These are phyloP conservation scores for Panicum hallii DNA, from an alignment of 202 grass and related monocot genomes.

Conservation along the genomic window DNA sequence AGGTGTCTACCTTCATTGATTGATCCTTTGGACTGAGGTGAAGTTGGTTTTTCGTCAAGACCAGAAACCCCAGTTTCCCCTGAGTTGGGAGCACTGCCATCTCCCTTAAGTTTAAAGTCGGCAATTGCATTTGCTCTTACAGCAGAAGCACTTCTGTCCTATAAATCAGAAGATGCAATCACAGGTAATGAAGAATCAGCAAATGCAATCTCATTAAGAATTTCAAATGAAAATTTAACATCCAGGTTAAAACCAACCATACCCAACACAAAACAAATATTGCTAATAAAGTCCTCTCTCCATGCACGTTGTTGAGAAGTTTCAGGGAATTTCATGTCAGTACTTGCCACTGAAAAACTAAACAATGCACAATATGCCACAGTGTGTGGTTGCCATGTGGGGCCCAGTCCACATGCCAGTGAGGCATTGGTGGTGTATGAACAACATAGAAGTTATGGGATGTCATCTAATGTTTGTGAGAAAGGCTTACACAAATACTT, in stretches of 20 bases:
- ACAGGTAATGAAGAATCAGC: slow-evolving; percentile 32
- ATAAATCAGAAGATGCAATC: slow-evolving; percentile 45
- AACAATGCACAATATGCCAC: not conserved
- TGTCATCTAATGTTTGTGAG: not conserved
- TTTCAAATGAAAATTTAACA: slow-evolving; percentile 24
- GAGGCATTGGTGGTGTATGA: not conserved
- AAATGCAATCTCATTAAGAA: slow-evolving; percentile 9
- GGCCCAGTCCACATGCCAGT: not conserved
- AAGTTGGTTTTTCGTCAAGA: slow-evolving; percentile 57
- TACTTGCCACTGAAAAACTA: not conserved
- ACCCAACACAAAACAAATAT: slow-evolving; percentile 11
- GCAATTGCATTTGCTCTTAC: slow-evolving; percentile 62
- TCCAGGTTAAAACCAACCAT: slow-evolving; percentile 21
- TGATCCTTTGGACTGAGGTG: slow-evolving; percentile 28
- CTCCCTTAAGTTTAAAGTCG: slow-evolving; percentile 52
- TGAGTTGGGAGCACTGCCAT: slow-evolving; percentile 37
- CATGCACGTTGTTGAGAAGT: not conserved
- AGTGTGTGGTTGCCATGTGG: not conserved
- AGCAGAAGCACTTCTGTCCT: slow-evolving; percentile 59
- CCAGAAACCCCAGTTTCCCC: slow-evolving; percentile 54
- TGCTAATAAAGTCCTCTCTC: not conserved
- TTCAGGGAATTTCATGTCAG: not conserved
- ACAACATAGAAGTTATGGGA: not conserved
- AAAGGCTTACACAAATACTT: slow-evolving; percentile 5
- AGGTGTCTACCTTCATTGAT: slow-evolving; percentile 40